These are phyloP conservation scores for Ceriops decandra DNA, from an alignment of 345 rosid species.

Conservation along the genomic window DNA sequence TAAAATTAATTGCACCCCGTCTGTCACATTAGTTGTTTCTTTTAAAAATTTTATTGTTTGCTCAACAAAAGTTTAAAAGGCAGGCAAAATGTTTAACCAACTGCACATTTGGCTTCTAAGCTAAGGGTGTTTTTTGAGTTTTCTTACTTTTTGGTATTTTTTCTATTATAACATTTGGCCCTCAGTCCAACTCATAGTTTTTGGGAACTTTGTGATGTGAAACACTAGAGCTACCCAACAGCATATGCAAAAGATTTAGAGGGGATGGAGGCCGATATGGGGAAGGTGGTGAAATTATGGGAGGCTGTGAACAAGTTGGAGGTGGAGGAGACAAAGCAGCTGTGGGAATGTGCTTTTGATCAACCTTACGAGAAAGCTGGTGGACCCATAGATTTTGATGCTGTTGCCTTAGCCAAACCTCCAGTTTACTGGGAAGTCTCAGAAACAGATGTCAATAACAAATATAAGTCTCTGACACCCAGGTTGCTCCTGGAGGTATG, in stretches of 20 bases:
- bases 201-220: conserved; percentile 1
- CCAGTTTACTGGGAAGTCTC: conserved; percentile 68
- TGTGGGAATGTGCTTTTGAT: conserved; percentile 65
- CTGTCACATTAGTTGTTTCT: too few relatives aligned
- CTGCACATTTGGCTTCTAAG: too few relatives aligned
- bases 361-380: conserved; percentile 89
- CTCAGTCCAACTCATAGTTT: not conserved
- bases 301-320: conserved; percentile 48
- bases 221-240: conserved; percentile 72
- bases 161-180: not conserved
- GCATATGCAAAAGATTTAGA: conserved; percentile 66
- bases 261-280: conserved; percentile 42
- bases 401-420: conserved; percentile 25
- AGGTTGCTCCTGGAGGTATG: conserved; percentile 75
- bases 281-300: conserved; percentile 42
- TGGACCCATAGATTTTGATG: conserved; percentile 36
- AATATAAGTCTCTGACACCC: conserved; percentile 64
- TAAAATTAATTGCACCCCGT: too few relatives aligned
- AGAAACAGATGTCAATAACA: conserved; percentile 59
- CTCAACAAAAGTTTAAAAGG: too few relatives aligned
- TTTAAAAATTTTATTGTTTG: too few relatives aligned
- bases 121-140: too few relatives aligned
- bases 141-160: not conserved
- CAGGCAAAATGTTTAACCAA: too few relatives aligned
- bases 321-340: conserved; percentile 45